Base-by-base conservation (phyloP, 2,329 filamentous ascomycete species). In the Hawksworthiomyces lignivorus region DNA sequence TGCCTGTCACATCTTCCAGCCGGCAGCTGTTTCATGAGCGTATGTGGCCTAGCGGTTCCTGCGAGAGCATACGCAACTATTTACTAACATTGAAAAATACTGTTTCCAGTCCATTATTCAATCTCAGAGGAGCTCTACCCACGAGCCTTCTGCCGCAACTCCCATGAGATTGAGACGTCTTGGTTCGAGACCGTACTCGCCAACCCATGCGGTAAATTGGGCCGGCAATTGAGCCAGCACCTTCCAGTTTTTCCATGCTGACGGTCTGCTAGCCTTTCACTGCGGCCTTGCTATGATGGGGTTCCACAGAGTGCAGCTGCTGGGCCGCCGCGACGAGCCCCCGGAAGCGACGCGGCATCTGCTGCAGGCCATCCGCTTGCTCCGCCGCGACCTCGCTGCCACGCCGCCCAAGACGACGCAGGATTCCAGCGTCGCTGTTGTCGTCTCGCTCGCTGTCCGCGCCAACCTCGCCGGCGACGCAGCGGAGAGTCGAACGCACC, bases 391-490 rank as follows among this genome's bases (percentile, higher is more conserved):
- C 14, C 27, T 38, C 6, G 36, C 17, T n/a, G 11, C 9, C 24
- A 26, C 11, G 26, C 20, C 35, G 11, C n/a, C n/a, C n/a, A n/a
- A n/a, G n/a, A 29, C 28, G 11, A 22, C 22, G 15, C 36, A 7
- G 10, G 27, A 38, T 9, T 14, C 27, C 10, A 27, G 21, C 22
- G n/a, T 29, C 7, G 14, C 36, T 19, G 36, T 38, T 28, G 27
- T 38, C 36, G 15, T 31, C 36, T 38, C 36, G 27, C 36, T 38
- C 27, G 36, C 36, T n/a, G 27, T 38, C 18, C 36, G 36, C 15
- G 36, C 36, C 18, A 38, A 38, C n/a, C 27, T 38, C 20, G 18
- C n/a, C 12, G 36, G 18, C 19, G 12, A 26, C 3, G 6, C 19
- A 7, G 27, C 12, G 27, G 36, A 38, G 15, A 17, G 36, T 28